These are phyloP conservation scores for Boletus reticuloceps DNA, from an alignment of 768 basidiomycete species.

Conservation along the genomic window DNA sequence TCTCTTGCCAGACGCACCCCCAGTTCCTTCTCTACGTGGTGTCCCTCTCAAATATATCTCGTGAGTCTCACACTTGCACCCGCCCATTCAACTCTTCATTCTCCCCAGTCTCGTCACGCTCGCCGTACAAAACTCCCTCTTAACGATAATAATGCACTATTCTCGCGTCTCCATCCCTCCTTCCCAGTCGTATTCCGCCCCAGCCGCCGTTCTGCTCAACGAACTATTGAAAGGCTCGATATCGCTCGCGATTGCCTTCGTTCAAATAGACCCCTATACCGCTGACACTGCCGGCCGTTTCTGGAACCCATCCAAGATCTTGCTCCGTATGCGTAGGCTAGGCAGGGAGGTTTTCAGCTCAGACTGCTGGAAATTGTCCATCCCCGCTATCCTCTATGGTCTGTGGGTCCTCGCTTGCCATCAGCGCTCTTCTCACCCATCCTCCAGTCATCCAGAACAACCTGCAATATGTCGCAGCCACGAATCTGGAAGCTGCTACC, in stretches of 20 bases:
- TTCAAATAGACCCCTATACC: conserved; percentile 46
- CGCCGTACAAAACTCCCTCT: conserved; percentile 86
- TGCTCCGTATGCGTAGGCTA: conserved; percentile 53
- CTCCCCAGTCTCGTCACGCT: conserved; percentile 69
- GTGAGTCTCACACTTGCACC: conserved; percentile 35
- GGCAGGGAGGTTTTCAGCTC: conserved; percentile 73
- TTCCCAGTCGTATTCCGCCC: conserved; percentile 83
- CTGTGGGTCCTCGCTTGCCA: conserved; percentile 12
- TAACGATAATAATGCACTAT: conserved; percentile 96
- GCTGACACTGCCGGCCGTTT: conserved; percentile 33
- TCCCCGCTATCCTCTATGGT: conserved; percentile 94
- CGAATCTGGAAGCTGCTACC: conserved; percentile 91
- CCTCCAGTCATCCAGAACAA: conserved; percentile 84
- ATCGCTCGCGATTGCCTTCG: conserved; percentile 81
- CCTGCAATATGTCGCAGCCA: conserved; percentile 91
- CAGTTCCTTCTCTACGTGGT: conserved; percentile 58
- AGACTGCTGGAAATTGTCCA: conserved; percentile 97
- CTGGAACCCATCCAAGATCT: conserved; percentile 36
- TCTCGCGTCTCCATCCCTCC: conserved; percentile 81
- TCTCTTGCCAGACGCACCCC: conserved; percentile 33
- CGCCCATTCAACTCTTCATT: neutral
- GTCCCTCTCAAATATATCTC: conserved; percentile 79
- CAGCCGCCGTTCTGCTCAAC: conserved; percentile 89
- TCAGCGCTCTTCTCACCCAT: conserved; percentile 6
- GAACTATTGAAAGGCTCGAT: conserved; percentile 92